Conservation (phyloP, 805 yeast genomes). For the Suhomyces faveliae region DNA sequence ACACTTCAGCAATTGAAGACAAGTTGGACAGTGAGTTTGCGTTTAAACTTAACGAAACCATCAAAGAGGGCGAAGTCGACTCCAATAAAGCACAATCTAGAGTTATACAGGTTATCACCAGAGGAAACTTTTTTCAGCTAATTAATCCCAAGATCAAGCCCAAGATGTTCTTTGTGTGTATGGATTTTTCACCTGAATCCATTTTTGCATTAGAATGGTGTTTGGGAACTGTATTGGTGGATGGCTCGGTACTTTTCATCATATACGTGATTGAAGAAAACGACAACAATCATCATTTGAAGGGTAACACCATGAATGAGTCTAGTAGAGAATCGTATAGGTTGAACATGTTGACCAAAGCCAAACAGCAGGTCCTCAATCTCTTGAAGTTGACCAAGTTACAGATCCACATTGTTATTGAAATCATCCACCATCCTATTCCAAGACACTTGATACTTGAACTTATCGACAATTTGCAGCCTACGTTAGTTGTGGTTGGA, state of each 20-base stretch:
- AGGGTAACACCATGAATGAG: constrained; percentile 38
- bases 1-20: constrained; percentile 67
- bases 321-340: constrained; percentile 35
- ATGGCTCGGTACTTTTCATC: constrained; percentile 77
- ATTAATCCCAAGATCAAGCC: constrained; percentile 44
- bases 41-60: constrained; percentile 48
- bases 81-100: constrained; percentile 52
- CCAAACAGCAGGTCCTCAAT: constrained; percentile 45
- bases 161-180: constrained; percentile 69
- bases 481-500: constrained; percentile 73
- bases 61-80: constrained; percentile 55
- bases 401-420: constrained; percentile 71
- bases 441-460: constrained; percentile 71
- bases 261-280: constrained; percentile 57
- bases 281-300: constrained; percentile 41
- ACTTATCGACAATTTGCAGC: constrained; percentile 66
- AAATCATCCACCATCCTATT: constrained; percentile 72
- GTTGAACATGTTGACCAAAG: constrained; percentile 39
- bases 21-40: constrained; percentile 62
- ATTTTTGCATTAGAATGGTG: constrained; percentile 84
- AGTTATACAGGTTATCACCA: constrained; percentile 65
- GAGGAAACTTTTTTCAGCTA: constrained; percentile 63
- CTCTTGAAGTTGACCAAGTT: constrained; percentile 63
- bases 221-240: constrained; percentile 78
- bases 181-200: constrained; percentile 82